These are phyloP conservation scores for Angomonas desouzai DNA, from an alignment of 208 protist species.

Conservation along the genomic window DNA sequence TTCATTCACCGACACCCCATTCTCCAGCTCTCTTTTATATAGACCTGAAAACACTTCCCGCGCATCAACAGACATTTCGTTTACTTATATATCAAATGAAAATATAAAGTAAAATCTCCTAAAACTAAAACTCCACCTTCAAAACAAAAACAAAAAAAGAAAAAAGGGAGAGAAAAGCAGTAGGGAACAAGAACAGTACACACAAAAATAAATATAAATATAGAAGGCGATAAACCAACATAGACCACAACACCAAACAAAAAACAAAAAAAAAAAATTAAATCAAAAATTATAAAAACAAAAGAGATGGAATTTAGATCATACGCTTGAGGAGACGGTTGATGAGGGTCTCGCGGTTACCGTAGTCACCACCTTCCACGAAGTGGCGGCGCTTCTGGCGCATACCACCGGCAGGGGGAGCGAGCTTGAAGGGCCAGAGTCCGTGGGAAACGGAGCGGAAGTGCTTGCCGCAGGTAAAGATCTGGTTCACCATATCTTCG, in stretches of 20 bases:
- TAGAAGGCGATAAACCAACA: too few species aligned
- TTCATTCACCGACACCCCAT: background rate
- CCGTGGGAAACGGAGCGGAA: slow-evolving; percentile 98
- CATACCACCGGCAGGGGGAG: slow-evolving; percentile 95
- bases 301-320: slow-evolving; percentile 6
- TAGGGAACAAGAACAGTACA: too few species aligned
- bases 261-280: slow-evolving; percentile 7
- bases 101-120: too few species aligned
- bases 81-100: too few species aligned
- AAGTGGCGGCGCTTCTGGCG: slow-evolving; percentile 97
- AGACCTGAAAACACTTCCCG: background rate
- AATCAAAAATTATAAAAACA: background rate
- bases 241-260: background rate
- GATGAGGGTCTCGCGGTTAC: slow-evolving; percentile 99
- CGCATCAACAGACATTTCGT: too few species aligned
- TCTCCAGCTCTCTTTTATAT: background rate
- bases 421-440: slow-evolving; percentile 99
- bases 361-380: slow-evolving; percentile 98
- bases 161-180: too few species aligned
- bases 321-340: slow-evolving; percentile 94
- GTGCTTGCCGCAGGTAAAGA: slow-evolving; percentile 98
- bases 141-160: slow-evolving; percentile 7
- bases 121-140: background rate
- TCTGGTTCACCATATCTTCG: slow-evolving; percentile 99
- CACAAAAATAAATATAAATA: background rate